These are phyloP conservation scores for Cystofilobasidium capitatum DNA, from an alignment of 768 basidiomycete species.

Conservation along the genomic window DNA sequence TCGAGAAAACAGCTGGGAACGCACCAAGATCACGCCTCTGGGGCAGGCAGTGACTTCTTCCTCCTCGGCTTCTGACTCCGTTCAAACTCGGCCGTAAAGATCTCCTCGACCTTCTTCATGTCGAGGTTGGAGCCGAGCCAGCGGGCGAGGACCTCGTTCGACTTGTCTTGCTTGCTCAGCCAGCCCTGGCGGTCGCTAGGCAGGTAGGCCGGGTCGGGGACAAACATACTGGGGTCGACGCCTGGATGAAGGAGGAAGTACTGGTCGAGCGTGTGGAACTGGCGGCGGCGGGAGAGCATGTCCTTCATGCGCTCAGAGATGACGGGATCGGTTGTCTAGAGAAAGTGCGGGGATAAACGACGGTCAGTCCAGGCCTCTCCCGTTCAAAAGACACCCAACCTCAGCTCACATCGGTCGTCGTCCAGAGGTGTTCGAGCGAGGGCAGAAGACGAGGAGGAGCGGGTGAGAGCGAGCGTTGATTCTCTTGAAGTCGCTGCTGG, in stretches of 20 bases:
- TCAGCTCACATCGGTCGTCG: constrained; percentile 12
- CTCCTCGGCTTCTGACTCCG: background rate
- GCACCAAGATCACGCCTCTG: no score
- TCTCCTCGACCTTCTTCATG: constrained; percentile 16
- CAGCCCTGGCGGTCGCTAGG: background rate
- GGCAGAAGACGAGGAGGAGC: constrained; percentile 1
- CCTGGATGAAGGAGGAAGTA: constrained; percentile 16
- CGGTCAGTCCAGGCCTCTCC: no score
- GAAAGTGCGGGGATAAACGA: background rate
- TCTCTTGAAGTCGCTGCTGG: background rate
- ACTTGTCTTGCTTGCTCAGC: background rate
- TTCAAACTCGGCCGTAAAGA: background rate
- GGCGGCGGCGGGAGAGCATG: constrained; percentile 15
- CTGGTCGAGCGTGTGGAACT: constrained; percentile 24
- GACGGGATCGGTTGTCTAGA: background rate
- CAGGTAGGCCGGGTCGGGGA: background rate
- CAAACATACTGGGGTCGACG: constrained; percentile 13
- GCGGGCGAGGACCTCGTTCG: constrained; percentile 7
- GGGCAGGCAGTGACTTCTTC: background rate
- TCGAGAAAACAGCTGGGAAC: no score
- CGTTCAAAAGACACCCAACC: no score
- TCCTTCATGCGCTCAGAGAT: constrained; percentile 12
- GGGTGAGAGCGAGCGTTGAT: background rate
- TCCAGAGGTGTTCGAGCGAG: constrained; percentile 19
- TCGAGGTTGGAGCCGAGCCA: constrained; percentile 17